Evolutionary conservation across 192 early-diverging fungal species (phyloP).

Genomic region (Jimgerdemannia lactiflua): DNA sequence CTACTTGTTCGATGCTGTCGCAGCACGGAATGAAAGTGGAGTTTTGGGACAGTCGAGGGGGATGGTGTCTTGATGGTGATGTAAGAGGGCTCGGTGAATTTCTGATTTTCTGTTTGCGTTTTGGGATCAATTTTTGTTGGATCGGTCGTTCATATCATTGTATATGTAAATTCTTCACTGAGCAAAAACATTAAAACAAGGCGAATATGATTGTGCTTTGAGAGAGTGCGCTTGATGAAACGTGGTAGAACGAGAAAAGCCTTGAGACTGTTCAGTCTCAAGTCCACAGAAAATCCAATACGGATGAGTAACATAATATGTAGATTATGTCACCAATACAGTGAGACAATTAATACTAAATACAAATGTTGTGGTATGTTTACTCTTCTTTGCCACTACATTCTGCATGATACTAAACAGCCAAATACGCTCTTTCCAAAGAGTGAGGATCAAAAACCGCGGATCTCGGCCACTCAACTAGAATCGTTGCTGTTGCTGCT

Average conservation of each 20-base stretch:
- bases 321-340: too few species aligned
- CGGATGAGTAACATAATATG: too few species aligned
- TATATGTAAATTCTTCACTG: background rate
- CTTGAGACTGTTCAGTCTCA: too few species aligned
- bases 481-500: constrained; percentile 15
- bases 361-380: too few species aligned
- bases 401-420: too few species aligned
- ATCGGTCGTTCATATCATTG: too few species aligned
- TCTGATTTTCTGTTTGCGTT: background rate
- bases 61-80: background rate
- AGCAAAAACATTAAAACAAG: background rate
- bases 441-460: background rate
- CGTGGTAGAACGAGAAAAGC: background rate
- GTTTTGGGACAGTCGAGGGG: background rate
- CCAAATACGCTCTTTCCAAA: too few species aligned
- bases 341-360: too few species aligned
- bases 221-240: background rate
- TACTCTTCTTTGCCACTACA: too few species aligned
- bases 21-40: too few species aligned
- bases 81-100: background rate
- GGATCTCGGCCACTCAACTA: background rate
- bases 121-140: background rate
- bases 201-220: background rate
- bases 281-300: too few species aligned
- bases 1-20: too few species aligned